These are phyloP conservation scores for Vitis amurensis DNA, from an alignment of 164 flowering plant genomes.

Conservation along the genomic window DNA sequence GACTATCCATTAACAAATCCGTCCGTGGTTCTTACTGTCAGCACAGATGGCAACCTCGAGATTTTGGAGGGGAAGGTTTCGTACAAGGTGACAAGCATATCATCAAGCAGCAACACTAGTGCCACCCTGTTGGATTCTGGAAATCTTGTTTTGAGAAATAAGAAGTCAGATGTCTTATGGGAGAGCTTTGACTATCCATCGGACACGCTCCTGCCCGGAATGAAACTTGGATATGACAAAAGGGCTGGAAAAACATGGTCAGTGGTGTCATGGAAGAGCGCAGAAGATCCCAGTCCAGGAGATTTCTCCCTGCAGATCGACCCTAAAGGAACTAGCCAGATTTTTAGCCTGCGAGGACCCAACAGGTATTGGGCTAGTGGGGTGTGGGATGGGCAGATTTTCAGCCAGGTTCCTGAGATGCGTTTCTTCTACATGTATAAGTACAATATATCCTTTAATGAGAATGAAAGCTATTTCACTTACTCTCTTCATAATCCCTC, in stretches of 20 bases:
- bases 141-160: too few species aligned
- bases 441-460: too few species aligned
- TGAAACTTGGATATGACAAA: constrained; percentile 6
- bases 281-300: too few species aligned
- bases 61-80: too few species aligned
- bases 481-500: background rate
- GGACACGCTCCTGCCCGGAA: constrained; percentile 3
- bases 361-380: constrained; percentile 15
- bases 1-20: background rate
- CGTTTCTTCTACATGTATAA: too few species aligned
- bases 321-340: too few species aligned
- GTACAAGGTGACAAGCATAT: too few species aligned
- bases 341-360: background rate
- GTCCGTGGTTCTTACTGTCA: background rate
- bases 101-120: too few species aligned
- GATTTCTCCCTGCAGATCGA: background rate
- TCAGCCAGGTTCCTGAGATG: constrained; percentile 4
- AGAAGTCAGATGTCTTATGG: too few species aligned
- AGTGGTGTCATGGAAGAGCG: too few species aligned
- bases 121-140: too few species aligned
- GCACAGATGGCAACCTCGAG: too few species aligned
- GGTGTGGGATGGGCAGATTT: background rate
- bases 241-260: background rate
- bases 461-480: constrained; percentile 1
- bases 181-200: background rate